Percentiles rank a stretch among this genome's conserved stretches.
These are phyloP conservation scores for Solanum okadae DNA, from an alignment of 257 asterid species.

Conservation along the genomic window DNA sequence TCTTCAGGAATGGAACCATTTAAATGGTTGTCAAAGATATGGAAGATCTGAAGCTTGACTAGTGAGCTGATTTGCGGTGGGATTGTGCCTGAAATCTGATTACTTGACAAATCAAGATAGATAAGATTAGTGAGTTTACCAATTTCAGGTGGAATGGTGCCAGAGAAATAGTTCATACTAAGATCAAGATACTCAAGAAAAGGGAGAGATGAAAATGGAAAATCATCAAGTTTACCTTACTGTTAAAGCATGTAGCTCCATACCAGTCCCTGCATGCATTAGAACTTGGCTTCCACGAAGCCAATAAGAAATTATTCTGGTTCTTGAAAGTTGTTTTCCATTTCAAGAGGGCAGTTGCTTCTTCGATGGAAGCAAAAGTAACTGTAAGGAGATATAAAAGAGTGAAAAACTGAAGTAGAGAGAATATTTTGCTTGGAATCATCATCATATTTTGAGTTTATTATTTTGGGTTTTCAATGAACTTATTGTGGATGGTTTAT, in stretches of 20 bases:
- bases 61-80: neutral
- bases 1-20: neutral
- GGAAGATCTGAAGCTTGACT: neutral
- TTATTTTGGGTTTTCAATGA: too few species aligned
- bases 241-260: neutral
- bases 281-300: neutral
- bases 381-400: neutral
- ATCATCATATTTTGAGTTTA: neutral
- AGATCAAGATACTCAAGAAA: neutral
- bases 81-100: neutral
- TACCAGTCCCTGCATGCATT: neutral
- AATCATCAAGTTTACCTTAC: neutral
- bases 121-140: neutral
- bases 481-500: neutral
- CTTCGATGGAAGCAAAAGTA: neutral
- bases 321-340: neutral
- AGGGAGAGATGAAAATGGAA: neutral
- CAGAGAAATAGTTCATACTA: neutral
- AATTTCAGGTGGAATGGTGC: neutral
- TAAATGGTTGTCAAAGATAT: neutral
- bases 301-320: neutral
- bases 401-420: neutral
- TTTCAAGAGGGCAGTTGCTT: neutral
- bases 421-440: neutral
- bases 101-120: accelerated